Evolutionary conservation across 495 filamentous ascomycete genomes (phyloP).

Genomic region (Immersiella caudata): DNA sequence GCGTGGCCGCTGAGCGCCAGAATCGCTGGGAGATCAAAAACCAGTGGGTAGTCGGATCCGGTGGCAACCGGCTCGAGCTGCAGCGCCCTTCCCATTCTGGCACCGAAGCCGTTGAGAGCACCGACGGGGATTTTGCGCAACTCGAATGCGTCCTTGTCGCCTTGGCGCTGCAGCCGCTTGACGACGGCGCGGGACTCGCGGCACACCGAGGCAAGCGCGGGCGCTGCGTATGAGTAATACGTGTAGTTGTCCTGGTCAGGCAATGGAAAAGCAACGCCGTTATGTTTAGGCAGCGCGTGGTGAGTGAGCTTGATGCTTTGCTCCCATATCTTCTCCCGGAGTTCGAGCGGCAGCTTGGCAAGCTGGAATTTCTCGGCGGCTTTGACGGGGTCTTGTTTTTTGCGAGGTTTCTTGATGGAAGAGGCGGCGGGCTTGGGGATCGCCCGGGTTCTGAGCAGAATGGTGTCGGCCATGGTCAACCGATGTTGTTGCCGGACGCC

Average conservation of each 20-base stretch:
- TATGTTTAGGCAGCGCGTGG: not conserved
- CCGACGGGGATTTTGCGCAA: not conserved
- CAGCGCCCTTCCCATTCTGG: not conserved
- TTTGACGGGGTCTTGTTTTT: no score
- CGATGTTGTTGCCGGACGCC: no score
- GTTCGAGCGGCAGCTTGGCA: not conserved
- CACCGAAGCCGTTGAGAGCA: not conserved
- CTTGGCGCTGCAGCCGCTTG: not conserved
- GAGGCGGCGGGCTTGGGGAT: no score
- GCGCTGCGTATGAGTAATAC: not conserved
- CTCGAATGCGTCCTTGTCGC: not conserved
- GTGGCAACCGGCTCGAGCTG: not conserved
- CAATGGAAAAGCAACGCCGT: no score
- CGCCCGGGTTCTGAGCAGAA: no score
- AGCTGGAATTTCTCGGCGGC: not conserved
- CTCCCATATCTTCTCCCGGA: not conserved
- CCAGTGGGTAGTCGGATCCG: not conserved
- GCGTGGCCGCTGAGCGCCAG: not conserved
- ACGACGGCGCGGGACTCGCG: constrained; percentile 1
- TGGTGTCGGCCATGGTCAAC: no score
- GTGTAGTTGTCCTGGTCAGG: no score
- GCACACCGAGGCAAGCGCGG: not conserved
- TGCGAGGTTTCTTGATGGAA: no score
- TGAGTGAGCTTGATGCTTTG: not conserved
- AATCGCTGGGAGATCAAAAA: not conserved